A percentile compares a stretch with the other conserved stretches of the same genome.
Evolutionary conservation across 2,329 filamentous ascomycete genomes (phyloP).

Genomic region (Colletotrichum agaves): DNA sequence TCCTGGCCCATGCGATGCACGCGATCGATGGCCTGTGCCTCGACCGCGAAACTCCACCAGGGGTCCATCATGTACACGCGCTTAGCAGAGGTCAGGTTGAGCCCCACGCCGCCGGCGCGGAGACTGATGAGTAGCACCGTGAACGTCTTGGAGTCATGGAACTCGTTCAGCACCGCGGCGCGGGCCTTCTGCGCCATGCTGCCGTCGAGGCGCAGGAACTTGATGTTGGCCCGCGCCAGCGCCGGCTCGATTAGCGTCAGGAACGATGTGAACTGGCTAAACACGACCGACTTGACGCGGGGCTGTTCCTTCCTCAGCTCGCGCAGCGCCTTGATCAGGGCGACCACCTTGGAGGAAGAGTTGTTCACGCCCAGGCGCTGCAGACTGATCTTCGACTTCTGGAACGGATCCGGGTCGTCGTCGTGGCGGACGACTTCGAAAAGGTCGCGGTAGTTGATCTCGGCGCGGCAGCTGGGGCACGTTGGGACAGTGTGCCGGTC

Average conservation of each 20-base stretch:
- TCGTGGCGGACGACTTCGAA: conserved; percentile 93
- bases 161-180: conserved; percentile 80
- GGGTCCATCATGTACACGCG: conserved; percentile 99
- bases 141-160: conserved; percentile 70
- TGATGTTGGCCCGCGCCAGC: conserved; percentile 76
- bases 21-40: conserved; percentile 96
- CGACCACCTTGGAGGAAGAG: conserved; percentile 89
- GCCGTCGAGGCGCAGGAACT: conserved; percentile 89
- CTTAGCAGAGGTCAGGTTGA: conserved; percentile 90
- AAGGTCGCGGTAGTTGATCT: conserved; percentile 83
- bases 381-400: conserved; percentile 65
- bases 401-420: conserved; percentile 60
- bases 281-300: conserved; percentile 87
- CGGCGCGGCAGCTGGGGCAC: conserved; percentile 91
- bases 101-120: conserved; percentile 89
- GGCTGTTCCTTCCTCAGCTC: conserved; percentile 73
- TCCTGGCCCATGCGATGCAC: conserved; percentile 97
- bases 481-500: conserved; percentile 79
- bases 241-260: conserved; percentile 90
- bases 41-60: conserved; percentile 98
- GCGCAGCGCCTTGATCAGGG: conserved; percentile 80
- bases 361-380: conserved; percentile 70
- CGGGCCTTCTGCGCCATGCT: conserved; percentile 88
- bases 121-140: conserved; percentile 85
- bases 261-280: conserved; percentile 98